A percentile compares a stretch with the other conserved stretches of the same genome.
Evolutionary conservation across 768 basidiomycete genomes (phyloP).

Genomic region (Suillus subalutaceus): DNA sequence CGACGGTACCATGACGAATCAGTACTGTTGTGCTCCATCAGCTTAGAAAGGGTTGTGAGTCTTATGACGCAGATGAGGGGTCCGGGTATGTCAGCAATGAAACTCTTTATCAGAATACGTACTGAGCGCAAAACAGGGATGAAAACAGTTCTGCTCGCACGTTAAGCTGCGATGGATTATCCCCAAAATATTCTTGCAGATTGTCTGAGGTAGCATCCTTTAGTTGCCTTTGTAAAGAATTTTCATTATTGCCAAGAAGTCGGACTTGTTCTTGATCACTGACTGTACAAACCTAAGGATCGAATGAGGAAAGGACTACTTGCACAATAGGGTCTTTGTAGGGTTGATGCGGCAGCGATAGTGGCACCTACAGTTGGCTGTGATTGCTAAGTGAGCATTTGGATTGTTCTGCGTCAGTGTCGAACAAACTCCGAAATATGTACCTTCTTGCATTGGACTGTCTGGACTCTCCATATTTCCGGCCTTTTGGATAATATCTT

Average conservation of each 20-base stretch:
- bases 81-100: neutral
- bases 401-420: neutral
- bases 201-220: neutral
- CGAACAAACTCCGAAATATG: neutral
- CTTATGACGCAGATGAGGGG: neutral
- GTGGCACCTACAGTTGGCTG: neutral
- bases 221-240: neutral
- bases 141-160: neutral
- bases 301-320: neutral
- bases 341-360: neutral
- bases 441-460: neutral
- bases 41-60: too few species aligned
- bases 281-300: neutral
- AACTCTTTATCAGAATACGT: neutral
- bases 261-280: neutral
- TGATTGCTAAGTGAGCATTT: neutral
- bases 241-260: neutral
- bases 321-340: neutral
- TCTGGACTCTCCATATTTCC: neutral
- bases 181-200: neutral
- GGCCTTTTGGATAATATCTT: neutral
- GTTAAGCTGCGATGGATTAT: neutral
- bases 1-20: neutral
- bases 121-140: neutral
- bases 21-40: conserved; percentile 4